Base-by-base conservation (phyloP, 2,329 filamentous ascomycete genomes). In the Colletotrichum filicis region DNA sequence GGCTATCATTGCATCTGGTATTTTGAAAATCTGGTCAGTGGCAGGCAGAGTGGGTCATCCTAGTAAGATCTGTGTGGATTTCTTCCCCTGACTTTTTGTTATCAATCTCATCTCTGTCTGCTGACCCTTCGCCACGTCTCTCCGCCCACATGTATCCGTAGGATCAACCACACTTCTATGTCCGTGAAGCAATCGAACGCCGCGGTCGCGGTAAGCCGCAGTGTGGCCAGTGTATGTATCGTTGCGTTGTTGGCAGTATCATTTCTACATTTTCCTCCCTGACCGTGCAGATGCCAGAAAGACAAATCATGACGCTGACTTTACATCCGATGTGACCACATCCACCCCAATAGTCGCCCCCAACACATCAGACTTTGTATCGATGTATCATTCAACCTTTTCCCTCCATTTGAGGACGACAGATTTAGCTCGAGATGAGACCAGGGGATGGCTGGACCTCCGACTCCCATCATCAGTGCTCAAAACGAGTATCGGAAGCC, bases 251-350 rank as follows among this genome's bases (percentile, higher is more conserved):
- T 11, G 2, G n/a, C 37, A 26, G 42, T 19, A 12, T 49, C 24
- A 2, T 46, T 22, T 49, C 35, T 26, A 26, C 24, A 3, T 49
- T 19, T 24, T 19, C 4, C 16, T 19, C 7, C 24, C 26, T 24
- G 46, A 16, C 57, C 57, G 57, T 24, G 22, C 32, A 60, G 28
- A 26, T 37, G 35, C n/a, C 32, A 60, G 28, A 42, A 60, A 60
- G 11, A n/a, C 12, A 53, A 26, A 35, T 63, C 42, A 24, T 63
- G 46, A 63, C 61, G 61, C 61, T 12, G 61, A 63, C 42, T 52
- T 35, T 63, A 63, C 28, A 28, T 35, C 28, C 42, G 19, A 53
- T 53, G 26, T 24, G 6, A 26, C 16, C 37, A 46, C 35, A n/a
- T 37, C 35, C 37, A 46, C 16, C 5, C 35, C 22, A 61, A 11